These are phyloP conservation scores for Botrytis porri DNA, from an alignment of 2,329 filamentous ascomycete genomes.

Conservation along the genomic window DNA sequence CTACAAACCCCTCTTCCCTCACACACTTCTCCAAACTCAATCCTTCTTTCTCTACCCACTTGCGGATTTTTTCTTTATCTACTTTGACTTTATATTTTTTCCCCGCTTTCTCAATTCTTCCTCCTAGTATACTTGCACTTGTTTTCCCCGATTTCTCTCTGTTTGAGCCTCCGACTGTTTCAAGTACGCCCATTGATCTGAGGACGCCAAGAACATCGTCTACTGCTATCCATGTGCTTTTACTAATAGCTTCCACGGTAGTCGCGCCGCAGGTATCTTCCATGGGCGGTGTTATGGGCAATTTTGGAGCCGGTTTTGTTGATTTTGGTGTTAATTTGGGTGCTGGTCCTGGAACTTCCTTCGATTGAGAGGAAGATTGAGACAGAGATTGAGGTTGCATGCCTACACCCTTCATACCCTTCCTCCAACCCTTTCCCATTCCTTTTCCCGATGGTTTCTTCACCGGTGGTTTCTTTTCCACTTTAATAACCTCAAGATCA, in stretches of 20 bases:
- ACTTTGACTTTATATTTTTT: slow-evolving; percentile 47
- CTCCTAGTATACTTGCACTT: slow-evolving; percentile 27
- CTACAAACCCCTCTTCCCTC: slow-evolving; percentile 70
- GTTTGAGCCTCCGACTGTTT: slow-evolving; percentile 49
- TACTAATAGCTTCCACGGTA: slow-evolving; percentile 64
- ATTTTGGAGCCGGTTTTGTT: background rate
- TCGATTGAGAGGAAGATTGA: background rate
- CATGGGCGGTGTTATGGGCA: background rate
- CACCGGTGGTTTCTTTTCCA: background rate
- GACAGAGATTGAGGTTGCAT: slow-evolving; percentile 10
- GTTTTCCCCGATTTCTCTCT: slow-evolving; percentile 41
- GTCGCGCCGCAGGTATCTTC: background rate
- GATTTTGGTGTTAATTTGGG: background rate
- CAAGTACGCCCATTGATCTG: slow-evolving; percentile 72
- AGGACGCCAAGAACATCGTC: slow-evolving; percentile 81
- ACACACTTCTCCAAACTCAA: slow-evolving; percentile 69
- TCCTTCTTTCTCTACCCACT: slow-evolving; percentile 67
- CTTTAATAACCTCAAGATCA: slow-evolving; percentile 48
- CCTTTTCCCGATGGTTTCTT: slow-evolving; percentile 14
- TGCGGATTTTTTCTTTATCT: slow-evolving; percentile 52
- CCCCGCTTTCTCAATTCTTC: slow-evolving; percentile 40
- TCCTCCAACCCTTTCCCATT: slow-evolving; percentile 19
- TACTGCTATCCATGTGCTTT: slow-evolving; percentile 75
- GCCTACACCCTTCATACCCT: slow-evolving; percentile 18
- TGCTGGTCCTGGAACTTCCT: background rate